These are phyloP conservation scores for Pyrus betulifolia DNA, from an alignment of 306 rosid species.

Conservation along the genomic window DNA sequence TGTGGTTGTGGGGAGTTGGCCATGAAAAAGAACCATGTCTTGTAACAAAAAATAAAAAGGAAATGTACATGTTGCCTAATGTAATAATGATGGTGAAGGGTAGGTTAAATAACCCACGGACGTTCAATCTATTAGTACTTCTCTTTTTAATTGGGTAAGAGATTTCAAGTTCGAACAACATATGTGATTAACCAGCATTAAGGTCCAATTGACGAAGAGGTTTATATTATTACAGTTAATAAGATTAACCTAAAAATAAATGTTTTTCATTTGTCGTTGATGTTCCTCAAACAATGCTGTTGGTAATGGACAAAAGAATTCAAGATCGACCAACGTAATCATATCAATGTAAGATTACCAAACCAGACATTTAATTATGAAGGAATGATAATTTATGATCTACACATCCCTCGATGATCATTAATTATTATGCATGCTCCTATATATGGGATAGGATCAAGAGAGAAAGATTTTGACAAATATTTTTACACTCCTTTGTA, in stretches of 20 bases:
- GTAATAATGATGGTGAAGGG: neutral
- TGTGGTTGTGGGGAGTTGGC: neutral
- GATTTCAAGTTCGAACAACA: too few relatives aligned
- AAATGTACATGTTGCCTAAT: neutral
- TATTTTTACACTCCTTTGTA: too few relatives aligned
- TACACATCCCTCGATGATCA: conserved; percentile 1
- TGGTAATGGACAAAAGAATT: conserved; percentile 23
- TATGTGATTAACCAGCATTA: too few relatives aligned
- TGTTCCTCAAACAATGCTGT: too few relatives aligned
- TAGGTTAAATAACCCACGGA: too few relatives aligned
- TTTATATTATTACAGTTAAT: too few relatives aligned
- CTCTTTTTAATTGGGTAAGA: too few relatives aligned
- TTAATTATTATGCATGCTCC: neutral
- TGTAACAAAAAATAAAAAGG: neutral
- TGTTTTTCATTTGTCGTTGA: neutral
- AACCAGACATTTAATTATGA: neutral
- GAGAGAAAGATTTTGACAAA: too few relatives aligned
- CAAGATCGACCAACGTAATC: conserved; percentile 12
- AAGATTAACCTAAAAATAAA: too few relatives aligned
- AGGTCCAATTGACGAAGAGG: too few relatives aligned
- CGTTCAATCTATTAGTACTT: too few relatives aligned
- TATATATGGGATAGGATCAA: too few relatives aligned
- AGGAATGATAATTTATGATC: conserved; percentile 13
- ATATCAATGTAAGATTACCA: conserved; percentile 17
- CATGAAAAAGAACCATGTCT: neutral